Evolutionary conservation across 1,284 basidiomycete species (phyloP), one percentile per base, ranked within the genome.

Genomic region (Earliella scabrosa): DNA sequence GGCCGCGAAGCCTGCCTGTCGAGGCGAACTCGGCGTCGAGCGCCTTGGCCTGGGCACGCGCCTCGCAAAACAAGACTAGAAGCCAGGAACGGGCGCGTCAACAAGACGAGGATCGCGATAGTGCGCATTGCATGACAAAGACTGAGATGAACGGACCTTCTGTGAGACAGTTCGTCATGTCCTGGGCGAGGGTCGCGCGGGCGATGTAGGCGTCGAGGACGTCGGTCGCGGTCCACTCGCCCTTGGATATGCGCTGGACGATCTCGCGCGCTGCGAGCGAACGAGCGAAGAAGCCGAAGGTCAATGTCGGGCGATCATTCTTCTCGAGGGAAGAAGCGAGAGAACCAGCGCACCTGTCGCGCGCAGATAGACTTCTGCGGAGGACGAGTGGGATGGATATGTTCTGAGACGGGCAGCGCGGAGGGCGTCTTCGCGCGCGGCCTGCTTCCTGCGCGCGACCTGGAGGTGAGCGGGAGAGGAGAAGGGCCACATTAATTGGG

Each of bases 191-290:
- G 1, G 75, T 78, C 0, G 92, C 85, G 6, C 85, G 82, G 1
- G 82, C 75, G 56, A 93, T 87, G 71, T 85, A 95, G 26, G 89
- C 90, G 50, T 87, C 82, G 9, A 94, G 71, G 9, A 94, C 88
- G 45, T 81, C 74, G 1, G 79, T 80, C 8, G 92, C 85, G 0
- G 88, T 93, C 90, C 92, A 95, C 70, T 82, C 75, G 9, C 83
- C 78, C 6, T 71, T 73, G 57, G 77, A 68, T 43, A 91, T 90
- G 45, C 66, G 76, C 43, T 75, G 59, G 16, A 88, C 87, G 35
- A 92, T 90, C 60, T 89, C 81, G 4, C 76, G 72, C 9, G 84
- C 89, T 89, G 52, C 18, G 26, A 20, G 36, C 14, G 35, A 18
- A 34, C 29, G 34, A 38, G 45, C 31, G 36, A n/a, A 35, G 47